Percentiles rank a stretch among this genome's conserved stretches.
These are phyloP conservation scores for Kokia cookei DNA, from an alignment of 441 rosid genomes.

Conservation along the genomic window DNA sequence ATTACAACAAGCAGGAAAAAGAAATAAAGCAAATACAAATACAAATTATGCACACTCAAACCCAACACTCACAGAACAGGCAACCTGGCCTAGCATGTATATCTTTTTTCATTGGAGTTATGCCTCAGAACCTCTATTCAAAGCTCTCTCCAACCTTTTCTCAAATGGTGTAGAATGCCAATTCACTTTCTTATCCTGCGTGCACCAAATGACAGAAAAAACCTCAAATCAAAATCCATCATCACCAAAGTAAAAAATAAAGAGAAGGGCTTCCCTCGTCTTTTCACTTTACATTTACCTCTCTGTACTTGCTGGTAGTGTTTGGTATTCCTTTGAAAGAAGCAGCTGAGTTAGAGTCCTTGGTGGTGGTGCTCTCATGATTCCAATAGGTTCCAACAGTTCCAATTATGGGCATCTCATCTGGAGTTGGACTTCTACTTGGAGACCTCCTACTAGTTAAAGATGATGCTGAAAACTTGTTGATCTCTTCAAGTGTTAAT, in stretches of 20 bases:
- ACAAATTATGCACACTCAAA: slow-evolving; percentile 2
- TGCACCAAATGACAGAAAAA: slow-evolving; percentile 3
- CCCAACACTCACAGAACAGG: slow-evolving; percentile 8
- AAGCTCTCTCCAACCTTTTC: slow-evolving; percentile 59
- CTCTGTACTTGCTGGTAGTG: slow-evolving; percentile 60
- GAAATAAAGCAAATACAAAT: not conserved
- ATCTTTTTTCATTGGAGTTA: not conserved
- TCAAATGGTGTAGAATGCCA: slow-evolving; percentile 69
- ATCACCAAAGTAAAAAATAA: not conserved
- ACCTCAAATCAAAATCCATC: slow-evolving; percentile 11
- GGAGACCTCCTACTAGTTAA: slow-evolving; percentile 62
- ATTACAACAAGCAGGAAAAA: slow-evolving; percentile 2
- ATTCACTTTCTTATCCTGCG: slow-evolving; percentile 57
- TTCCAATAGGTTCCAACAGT: slow-evolving; percentile 69
- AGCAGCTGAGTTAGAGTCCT: slow-evolving; percentile 35
- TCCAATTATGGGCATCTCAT: slow-evolving; percentile 64
- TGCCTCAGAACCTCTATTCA: slow-evolving; percentile 24
- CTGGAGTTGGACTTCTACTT: slow-evolving; percentile 72
- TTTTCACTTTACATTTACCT: slow-evolving; percentile 37
- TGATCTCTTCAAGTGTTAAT: slow-evolving; percentile 55
- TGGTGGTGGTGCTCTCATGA: slow-evolving; percentile 20
- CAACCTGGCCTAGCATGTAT: not conserved
- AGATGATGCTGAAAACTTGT: slow-evolving; percentile 49
- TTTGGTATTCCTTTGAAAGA: slow-evolving; percentile 71
- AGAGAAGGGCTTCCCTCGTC: not conserved